Percentiles rank a stretch among this genome's conserved stretches.
Conservation (phyloP, 495 filamentous ascomycete species). For the Xylaria bambusicola region DNA sequence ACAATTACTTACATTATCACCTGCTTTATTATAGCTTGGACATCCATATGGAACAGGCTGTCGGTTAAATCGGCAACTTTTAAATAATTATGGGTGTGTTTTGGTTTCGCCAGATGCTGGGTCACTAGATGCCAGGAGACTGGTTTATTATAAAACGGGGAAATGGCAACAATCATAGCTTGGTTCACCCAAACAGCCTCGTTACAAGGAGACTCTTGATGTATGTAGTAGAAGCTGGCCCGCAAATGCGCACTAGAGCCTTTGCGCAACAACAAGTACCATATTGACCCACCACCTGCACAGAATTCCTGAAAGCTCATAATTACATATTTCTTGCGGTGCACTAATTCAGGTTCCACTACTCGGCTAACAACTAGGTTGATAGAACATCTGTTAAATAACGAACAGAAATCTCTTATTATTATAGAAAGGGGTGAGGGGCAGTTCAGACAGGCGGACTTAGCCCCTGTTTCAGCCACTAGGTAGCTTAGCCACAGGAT, state of each 20-base stretch:
- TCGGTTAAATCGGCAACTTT: constrained; percentile 1
- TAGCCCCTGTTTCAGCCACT: too few relatives aligned
- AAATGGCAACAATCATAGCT: constrained; percentile 9
- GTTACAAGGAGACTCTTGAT: constrained; percentile 1
- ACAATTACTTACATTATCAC: not conserved
- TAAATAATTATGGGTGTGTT: constrained; percentile 2
- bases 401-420: too few relatives aligned
- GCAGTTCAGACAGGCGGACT: too few relatives aligned
- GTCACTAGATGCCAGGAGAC: not conserved
- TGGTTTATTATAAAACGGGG: constrained; percentile 6
- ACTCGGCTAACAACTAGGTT: too few relatives aligned
- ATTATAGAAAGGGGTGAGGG: too few relatives aligned
- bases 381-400: too few relatives aligned
- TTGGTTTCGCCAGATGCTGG: not conserved
- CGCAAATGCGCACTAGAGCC: not conserved
- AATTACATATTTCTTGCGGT: too few relatives aligned
- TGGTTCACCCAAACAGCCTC: constrained; percentile 4
- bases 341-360: too few relatives aligned
- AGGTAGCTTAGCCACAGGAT: too few relatives aligned
- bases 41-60: not conserved
- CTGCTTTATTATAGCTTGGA: not conserved
- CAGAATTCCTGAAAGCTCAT: constrained; percentile 5
- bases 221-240: constrained; percentile 2
- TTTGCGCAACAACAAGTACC: constrained; percentile 5
- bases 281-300: constrained; percentile 6